phyloP scores from a whole-genome alignment of 2,329 filamentous ascomycete species.

The Aspergillus sp. region DNA sequence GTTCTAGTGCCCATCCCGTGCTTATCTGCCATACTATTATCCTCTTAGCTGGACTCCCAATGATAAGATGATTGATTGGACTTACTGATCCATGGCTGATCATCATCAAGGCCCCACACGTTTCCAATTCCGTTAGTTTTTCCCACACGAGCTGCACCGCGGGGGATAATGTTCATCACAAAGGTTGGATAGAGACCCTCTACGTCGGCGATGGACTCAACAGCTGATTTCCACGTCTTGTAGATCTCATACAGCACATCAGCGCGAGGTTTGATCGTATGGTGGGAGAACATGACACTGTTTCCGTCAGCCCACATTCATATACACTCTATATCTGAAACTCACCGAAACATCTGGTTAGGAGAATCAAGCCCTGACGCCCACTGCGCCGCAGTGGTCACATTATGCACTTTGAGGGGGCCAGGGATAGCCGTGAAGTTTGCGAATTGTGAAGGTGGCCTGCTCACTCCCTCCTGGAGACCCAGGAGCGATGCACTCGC shows the following conservation, averaged over 20 bases:
- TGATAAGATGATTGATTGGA: background rate
- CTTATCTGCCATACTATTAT: slow-evolving; percentile 33
- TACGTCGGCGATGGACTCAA: slow-evolving; percentile 34
- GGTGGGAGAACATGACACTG: slow-evolving; percentile 36
- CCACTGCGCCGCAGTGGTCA: slow-evolving; percentile 27
- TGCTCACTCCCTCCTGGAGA: slow-evolving; percentile 32
- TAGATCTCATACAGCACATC: slow-evolving; percentile 32
- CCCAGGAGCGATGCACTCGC: slow-evolving; percentile 27
- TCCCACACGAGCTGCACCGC: slow-evolving; percentile 26
- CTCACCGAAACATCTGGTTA: too few relatives aligned
- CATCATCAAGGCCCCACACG: slow-evolving; percentile 30
- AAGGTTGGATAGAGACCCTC: slow-evolving; percentile 39
- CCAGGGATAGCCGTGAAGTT: slow-evolving; percentile 32
- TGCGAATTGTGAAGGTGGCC: slow-evolving; percentile 30
- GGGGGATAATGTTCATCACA: slow-evolving; percentile 30
- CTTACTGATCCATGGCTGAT: slow-evolving; percentile 31
- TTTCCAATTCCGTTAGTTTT: slow-evolving; percentile 40
- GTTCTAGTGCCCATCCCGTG: slow-evolving; percentile 35
- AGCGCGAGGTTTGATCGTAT: slow-evolving; percentile 37
- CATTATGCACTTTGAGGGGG: slow-evolving; percentile 19
- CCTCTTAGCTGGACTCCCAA: background rate
- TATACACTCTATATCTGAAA: slow-evolving; percentile 30
- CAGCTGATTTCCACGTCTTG: slow-evolving; percentile 32
- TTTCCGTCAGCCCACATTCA: background rate
- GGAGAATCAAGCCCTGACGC: slow-evolving; percentile 27